Percentiles rank a stretch among this genome's conserved stretches.
phyloP scores from a whole-genome alignment of 106 monocot genomes.

The Alisma plantagoaquatica region DNA sequence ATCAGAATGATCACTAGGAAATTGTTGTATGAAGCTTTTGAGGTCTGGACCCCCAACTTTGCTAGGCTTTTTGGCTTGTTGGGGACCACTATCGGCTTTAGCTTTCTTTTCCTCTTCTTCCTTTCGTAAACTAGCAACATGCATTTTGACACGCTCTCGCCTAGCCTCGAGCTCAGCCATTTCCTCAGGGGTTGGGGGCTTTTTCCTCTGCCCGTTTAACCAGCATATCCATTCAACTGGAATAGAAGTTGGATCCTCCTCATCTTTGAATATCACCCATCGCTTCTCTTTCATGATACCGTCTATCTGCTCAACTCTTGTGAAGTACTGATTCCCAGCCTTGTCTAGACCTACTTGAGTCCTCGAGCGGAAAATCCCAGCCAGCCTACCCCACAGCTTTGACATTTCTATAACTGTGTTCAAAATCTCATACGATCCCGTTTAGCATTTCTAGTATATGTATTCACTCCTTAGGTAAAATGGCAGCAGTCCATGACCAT shows the following conservation, averaged over 20 bases:
- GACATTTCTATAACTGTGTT: too few species aligned
- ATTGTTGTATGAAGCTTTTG: conserved; percentile 82
- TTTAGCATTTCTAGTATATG: too few species aligned
- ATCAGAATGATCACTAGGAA: conserved; percentile 46
- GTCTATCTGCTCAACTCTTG: conserved; percentile 54
- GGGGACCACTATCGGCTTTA: too few species aligned
- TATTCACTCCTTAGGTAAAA: too few species aligned
- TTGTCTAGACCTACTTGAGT: conserved; percentile 65
- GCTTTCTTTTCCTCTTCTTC: conserved; percentile 74
- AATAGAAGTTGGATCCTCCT: conserved; percentile 78
- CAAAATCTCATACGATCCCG: too few species aligned
- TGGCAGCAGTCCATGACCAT: too few species aligned
- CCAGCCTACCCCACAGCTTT: conserved; percentile 43
- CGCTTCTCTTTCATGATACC: conserved; percentile 84
- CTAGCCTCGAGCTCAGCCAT: conserved; percentile 68
- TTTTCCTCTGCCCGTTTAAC: conserved; percentile 97
- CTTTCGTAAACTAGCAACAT: conserved; percentile 81
- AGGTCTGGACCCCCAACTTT: conserved; percentile 70
- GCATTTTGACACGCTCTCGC: conserved; percentile 63
- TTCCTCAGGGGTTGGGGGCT: conserved; percentile 89
- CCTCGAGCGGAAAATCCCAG: conserved; percentile 44
- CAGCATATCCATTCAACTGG: conserved; percentile 99
- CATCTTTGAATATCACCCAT: conserved; percentile 86
- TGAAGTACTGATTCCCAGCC: conserved; percentile 81
- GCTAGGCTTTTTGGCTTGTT: too few species aligned